phyloP scores from a whole-genome alignment of 1,139 yeast genomes.

The Scheffersomyces illinoinensis region DNA sequence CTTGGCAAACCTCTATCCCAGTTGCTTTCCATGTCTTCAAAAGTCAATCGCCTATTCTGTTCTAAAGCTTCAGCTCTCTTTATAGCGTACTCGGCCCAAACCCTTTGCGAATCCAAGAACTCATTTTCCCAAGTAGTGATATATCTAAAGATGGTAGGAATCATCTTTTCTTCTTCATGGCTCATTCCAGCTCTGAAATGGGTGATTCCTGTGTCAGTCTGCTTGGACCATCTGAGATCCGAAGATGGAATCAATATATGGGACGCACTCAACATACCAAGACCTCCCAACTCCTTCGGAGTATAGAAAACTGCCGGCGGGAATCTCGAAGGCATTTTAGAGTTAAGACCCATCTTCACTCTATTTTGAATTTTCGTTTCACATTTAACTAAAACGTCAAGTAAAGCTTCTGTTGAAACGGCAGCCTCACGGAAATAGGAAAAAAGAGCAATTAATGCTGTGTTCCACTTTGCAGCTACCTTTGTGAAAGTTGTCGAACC shows the following conservation, averaged over 20 bases:
- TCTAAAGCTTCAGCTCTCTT: slow-evolving; percentile 86
- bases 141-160: slow-evolving; percentile 92
- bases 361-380: slow-evolving; percentile 94
- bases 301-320: slow-evolving; percentile 99
- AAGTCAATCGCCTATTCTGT: slow-evolving; percentile 81
- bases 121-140: slow-evolving; percentile 97
- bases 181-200: slow-evolving; percentile 95
- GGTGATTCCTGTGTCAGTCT: slow-evolving; percentile 92
- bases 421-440: slow-evolving; percentile 94
- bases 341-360: slow-evolving; percentile 91
- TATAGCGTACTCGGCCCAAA: slow-evolving; percentile 96
- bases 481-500: slow-evolving; percentile 96
- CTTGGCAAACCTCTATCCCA: slow-evolving; percentile 99
- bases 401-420: slow-evolving; percentile 72
- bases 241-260: slow-evolving; percentile 94
- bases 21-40: slow-evolving; percentile 89
- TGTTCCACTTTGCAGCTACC: slow-evolving; percentile 95
- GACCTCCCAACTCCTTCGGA: slow-evolving; percentile 94
- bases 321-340: slow-evolving; percentile 97
- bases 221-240: slow-evolving; percentile 87
- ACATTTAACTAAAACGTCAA: slow-evolving; percentile 83
- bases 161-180: slow-evolving; percentile 73
- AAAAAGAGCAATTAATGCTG: slow-evolving; percentile 82
- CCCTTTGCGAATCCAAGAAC: slow-evolving; percentile 89
- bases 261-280: slow-evolving; percentile 97